Evolutionary conservation across 2,329 filamentous ascomycete species (phyloP), one percentile per base, ranked within the genome.

Genomic region (Zymoseptoria ardabiliae): DNA sequence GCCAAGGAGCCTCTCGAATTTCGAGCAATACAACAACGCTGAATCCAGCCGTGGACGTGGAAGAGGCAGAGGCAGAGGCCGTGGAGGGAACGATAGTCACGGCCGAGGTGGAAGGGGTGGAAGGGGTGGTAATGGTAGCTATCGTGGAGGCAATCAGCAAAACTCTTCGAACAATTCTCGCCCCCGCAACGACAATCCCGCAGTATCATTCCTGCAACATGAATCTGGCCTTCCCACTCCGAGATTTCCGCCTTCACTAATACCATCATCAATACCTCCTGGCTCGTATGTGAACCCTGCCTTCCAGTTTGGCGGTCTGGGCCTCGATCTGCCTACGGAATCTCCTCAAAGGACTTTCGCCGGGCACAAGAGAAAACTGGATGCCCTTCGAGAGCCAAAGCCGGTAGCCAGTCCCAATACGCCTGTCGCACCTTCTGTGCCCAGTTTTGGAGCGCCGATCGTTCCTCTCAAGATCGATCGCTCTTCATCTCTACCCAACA

Each of bases 321-420:
- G 19, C 28, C 48, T 23, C 19, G 23, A 22, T 22, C 8, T 52
- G 21, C 19, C 28, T 11, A n/a, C 48, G 20, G 56, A 49, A 11
- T 57, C 57, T 20, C 65, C 64, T 48, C 48, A 56, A 23, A 60
- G 67, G 17, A 68, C 57, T 20, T 23, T 57, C 13, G 63, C 64
- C 35, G 71, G 69, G 2, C 70, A 72, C 35, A 73, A 74, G 57
- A 65, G 72, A 10, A 74, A 73, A 55, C 63, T 71, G 2, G 69
- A 72, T 20, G 70, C 67, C 5, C 63, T 71, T 22, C 63, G 69
- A 28, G 58, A 55, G 22, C 58, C 63, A 23, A 55, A 61, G n/a
- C 58, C 57, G 52, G 28, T 28, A 58, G 66, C 45, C 49, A 56
- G 23, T 22, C 2, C 22, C 19, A 57, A 58, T 2, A 61, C 65